Conservation (phyloP, 106 monocot species). For the Dioscorea zingiberensis region DNA sequence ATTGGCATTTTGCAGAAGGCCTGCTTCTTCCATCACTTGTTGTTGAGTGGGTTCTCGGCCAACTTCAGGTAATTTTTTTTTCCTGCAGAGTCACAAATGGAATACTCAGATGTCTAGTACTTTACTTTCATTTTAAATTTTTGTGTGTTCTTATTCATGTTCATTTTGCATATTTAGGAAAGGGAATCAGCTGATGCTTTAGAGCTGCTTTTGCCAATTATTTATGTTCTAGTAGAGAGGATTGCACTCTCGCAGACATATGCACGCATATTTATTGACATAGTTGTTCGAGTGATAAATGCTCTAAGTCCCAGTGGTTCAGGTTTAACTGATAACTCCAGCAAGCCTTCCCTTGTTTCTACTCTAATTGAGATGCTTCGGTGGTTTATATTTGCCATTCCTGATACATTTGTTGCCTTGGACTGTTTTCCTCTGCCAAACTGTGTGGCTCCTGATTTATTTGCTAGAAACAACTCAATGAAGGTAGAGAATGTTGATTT, state of each 20-base stretch:
- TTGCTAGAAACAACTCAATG: constrained; percentile 11
- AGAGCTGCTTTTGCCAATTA: constrained; percentile 83
- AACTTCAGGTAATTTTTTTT: constrained; percentile 66
- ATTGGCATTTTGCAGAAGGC: constrained; percentile 84
- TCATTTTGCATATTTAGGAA: constrained; percentile 47
- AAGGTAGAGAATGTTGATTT: constrained; percentile 15
- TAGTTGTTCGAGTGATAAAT: constrained; percentile 50
- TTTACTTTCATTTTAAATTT: neutral
- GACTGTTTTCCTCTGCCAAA: constrained; percentile 78
- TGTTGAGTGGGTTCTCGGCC: constrained; percentile 71
- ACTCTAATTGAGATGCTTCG: constrained; percentile 58
- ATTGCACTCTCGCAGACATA: constrained; percentile 74
- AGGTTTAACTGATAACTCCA: constrained; percentile 20
- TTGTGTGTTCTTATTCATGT: constrained; percentile 12
- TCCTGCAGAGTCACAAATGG: neutral
- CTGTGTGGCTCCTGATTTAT: constrained; percentile 52
- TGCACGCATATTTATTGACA: constrained; percentile 70
- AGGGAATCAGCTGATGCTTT: constrained; percentile 64
- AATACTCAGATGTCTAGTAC: neutral
- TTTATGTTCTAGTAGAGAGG: constrained; percentile 53
- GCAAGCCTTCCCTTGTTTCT: constrained; percentile 36
- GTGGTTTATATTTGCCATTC: constrained; percentile 71
- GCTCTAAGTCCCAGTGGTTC: constrained; percentile 26
- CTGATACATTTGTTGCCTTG: constrained; percentile 84
- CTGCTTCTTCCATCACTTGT: constrained; percentile 68